phyloP scores from a whole-genome alignment of 805 yeast genomes.

The Schizosaccharomyces japonicus region DNA sequence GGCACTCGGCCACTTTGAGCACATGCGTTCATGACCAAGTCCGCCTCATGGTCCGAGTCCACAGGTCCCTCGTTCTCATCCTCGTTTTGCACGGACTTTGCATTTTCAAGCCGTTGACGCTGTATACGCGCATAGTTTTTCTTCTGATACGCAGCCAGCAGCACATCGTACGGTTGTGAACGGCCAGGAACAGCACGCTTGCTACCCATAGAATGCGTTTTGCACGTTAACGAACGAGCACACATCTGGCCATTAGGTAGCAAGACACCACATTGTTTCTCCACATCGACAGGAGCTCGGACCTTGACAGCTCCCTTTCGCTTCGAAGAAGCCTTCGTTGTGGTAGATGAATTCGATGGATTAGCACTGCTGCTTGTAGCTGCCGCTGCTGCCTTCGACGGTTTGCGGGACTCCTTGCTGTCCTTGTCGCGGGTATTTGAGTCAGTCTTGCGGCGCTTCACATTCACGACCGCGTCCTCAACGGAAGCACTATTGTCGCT shows the following conservation, averaged over 20 bases:
- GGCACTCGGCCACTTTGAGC: slow-evolving; percentile 55
- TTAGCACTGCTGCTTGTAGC: background rate
- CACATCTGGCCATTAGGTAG: slow-evolving; percentile 86
- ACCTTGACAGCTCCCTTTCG: slow-evolving; percentile 22
- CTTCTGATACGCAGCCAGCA: slow-evolving; percentile 73
- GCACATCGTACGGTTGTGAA: slow-evolving; percentile 71
- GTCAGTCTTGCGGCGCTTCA: too few relatives aligned
- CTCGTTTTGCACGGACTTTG: slow-evolving; percentile 19
- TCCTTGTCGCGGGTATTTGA: background rate
- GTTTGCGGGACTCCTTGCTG: background rate
- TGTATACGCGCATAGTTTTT: slow-evolving; percentile 73
- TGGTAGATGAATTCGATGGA: background rate
- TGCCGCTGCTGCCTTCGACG: background rate
- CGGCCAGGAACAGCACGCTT: slow-evolving; percentile 87
- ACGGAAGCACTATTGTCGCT: background rate
- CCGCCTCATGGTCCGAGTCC: slow-evolving; percentile 82
- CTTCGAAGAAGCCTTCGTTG: background rate
- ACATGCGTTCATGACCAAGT: slow-evolving; percentile 73
- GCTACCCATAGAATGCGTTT: slow-evolving; percentile 96
- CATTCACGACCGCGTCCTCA: background rate
- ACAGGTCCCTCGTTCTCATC: slow-evolving; percentile 19
- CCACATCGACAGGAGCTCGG: slow-evolving; percentile 73
- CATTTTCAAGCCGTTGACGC: slow-evolving; percentile 18
- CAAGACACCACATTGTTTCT: slow-evolving; percentile 87
- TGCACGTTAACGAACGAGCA: slow-evolving; percentile 87